Evolutionary conservation across 1,284 basidiomycete genomes (phyloP).

Genomic region (Vanrija sp.): DNA sequence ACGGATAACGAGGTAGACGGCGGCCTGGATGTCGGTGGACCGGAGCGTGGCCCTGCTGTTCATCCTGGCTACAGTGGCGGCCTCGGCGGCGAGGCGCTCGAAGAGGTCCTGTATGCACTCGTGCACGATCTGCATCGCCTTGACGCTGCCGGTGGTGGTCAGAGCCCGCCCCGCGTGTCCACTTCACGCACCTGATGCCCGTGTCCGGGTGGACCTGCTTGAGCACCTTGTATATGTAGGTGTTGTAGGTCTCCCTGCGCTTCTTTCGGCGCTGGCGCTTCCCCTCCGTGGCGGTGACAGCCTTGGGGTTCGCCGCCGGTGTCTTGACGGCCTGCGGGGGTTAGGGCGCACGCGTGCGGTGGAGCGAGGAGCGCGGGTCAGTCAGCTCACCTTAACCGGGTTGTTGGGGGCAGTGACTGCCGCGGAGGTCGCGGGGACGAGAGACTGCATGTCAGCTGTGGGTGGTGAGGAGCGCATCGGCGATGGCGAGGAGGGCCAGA

Average conservation of each 20-base stretch:
- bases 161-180: background rate
- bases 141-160: slow-evolving; percentile 68
- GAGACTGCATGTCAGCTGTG: slow-evolving; percentile 57
- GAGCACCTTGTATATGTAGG: slow-evolving; percentile 81
- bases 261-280: slow-evolving; percentile 74
- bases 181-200: slow-evolving; percentile 63
- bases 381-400: slow-evolving; percentile 54
- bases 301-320: no score
- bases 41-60: slow-evolving; percentile 94
- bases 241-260: slow-evolving; percentile 83
- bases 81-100: slow-evolving; percentile 86
- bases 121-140: slow-evolving; percentile 93
- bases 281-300: slow-evolving; percentile 8
- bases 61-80: slow-evolving; percentile 87
- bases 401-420: slow-evolving; percentile 52
- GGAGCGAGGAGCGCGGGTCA: no score
- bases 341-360: no score
- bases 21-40: slow-evolving; percentile 88
- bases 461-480: slow-evolving; percentile 24
- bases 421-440: slow-evolving; percentile 52
- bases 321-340: slow-evolving; percentile 12
- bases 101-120: slow-evolving; percentile 92
- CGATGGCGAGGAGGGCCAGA: background rate
- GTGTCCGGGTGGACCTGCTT: slow-evolving; percentile 85
- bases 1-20: slow-evolving; percentile 84